Base-by-base conservation (phyloP, 208 protist species). In the Trypanosoma mega region DNA sequence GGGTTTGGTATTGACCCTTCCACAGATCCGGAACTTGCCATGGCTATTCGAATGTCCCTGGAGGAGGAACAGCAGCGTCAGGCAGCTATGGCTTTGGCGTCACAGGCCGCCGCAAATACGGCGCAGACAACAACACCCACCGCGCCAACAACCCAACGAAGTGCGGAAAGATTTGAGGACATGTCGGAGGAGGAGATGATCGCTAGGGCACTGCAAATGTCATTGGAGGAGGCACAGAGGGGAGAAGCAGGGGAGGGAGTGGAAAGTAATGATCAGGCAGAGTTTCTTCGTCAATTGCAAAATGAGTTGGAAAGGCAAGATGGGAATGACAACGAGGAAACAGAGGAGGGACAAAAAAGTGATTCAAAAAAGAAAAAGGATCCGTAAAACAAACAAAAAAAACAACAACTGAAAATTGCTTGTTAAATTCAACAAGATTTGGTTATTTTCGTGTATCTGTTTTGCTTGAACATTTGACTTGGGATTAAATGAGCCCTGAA, bases 11-110 rank as follows among this genome's bases (percentile, higher is more conserved):
- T 97, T 3, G 94, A 98, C 70, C 92, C 92, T 2, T 92, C 81
- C 47, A 68, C 91, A 12, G 94, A 98, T 62, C 96, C 96, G 0
- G 96, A 98, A 46, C 78, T 98, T 14, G 95, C 92, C 20, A 92
- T 98, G 93, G 96, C 89, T n/a, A 75, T 98, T 37, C 90, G 90
- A 31, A 75, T 98, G 46, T 97, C 94, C 2, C 88, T 98, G 76
- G 94, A 98, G 69, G 95, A 98, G 59, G 91, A 98, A 58, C 72
- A 93, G 72, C 90, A 89, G 68, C 76, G 92, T 24, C 80, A 93
- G 61, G 90, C 93, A 9, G 85, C 77, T 3, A 85, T 50, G 0
- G 80, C 82, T 3, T n/a, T 5, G 12, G 36, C 11, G 27, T 3
- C 3, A 18, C 16, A 43, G 31, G 26, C 41, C 41, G 77, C 27